A percentile compares a stretch with the other conserved stretches of the same genome.
phyloP scores from a whole-genome alignment of 148 eudicot species.

The Persicaria maculosa region DNA sequence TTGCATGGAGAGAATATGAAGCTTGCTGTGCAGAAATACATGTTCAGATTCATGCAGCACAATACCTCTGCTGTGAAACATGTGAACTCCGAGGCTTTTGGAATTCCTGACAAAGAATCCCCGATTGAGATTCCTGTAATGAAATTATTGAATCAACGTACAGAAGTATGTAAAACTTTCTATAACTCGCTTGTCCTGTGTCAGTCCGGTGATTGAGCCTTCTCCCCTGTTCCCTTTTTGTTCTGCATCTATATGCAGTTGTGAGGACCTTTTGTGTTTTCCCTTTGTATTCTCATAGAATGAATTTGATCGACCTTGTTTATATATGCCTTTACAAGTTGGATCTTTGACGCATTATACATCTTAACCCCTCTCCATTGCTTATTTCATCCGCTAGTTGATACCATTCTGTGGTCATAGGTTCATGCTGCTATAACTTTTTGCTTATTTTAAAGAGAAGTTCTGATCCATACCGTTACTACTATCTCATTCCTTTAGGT shows the following conservation, averaged over 20 bases:
- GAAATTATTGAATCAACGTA: conserved; percentile 54
- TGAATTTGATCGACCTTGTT: background rate
- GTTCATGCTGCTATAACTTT: background rate
- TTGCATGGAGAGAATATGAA: conserved; percentile 23
- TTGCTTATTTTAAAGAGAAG: background rate
- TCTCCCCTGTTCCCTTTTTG: background rate
- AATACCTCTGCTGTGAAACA: conserved; percentile 25
- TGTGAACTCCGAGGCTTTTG: conserved; percentile 39
- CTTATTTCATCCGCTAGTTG: background rate
- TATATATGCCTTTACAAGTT: background rate
- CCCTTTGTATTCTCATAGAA: background rate
- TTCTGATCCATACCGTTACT: conserved; percentile 1
- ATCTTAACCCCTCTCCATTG: background rate
- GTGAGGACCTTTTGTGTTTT: background rate
- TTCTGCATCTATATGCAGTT: background rate
- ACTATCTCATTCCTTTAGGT: background rate
- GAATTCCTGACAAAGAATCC: conserved; percentile 32
- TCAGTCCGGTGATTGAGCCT: background rate
- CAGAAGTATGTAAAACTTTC: conserved; percentile 48
- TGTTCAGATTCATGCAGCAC: conserved; percentile 56
- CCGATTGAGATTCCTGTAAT: conserved; percentile 33
- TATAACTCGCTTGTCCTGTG: background rate
- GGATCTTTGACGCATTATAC: background rate
- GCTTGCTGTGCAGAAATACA: conserved; percentile 50
- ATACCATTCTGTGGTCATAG: conserved; percentile 1